Evolutionary conservation across 2,329 filamentous ascomycete species (phyloP).

Genomic region (Curvularia verruculosa): DNA sequence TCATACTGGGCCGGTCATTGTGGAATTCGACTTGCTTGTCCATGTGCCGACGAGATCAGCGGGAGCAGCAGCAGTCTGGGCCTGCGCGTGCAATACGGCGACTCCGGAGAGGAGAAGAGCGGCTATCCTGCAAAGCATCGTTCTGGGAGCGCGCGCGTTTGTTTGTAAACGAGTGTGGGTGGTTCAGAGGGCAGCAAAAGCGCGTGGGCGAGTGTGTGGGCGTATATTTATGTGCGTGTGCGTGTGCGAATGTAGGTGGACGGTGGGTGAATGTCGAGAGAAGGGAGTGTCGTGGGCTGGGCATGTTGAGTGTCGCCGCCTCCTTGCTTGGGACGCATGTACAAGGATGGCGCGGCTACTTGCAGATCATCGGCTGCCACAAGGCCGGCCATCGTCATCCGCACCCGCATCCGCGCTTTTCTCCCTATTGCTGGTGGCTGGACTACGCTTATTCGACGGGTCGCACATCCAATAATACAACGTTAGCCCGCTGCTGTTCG

Average conservation of each 20-base stretch:
- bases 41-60: slow-evolving; percentile 69
- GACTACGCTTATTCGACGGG: neutral
- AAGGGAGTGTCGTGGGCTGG: slow-evolving; percentile 16
- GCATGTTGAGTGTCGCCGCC: slow-evolving; percentile 21
- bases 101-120: slow-evolving; percentile 44
- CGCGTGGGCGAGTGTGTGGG: slow-evolving; percentile 22
- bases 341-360: slow-evolving; percentile 34
- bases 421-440: slow-evolving; percentile 4
- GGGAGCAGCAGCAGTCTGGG: slow-evolving; percentile 36
- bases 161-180: slow-evolving; percentile 18
- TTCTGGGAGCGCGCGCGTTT: slow-evolving; percentile 2
- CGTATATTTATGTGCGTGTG: slow-evolving; percentile 10
- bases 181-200: slow-evolving; percentile 7
- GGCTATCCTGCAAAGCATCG: slow-evolving; percentile 38
- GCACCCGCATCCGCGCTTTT: slow-evolving; percentile 18
- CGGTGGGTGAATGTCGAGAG: slow-evolving; percentile 19
- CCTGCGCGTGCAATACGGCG: slow-evolving; percentile 43
- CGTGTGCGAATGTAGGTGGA: neutral
- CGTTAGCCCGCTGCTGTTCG: neutral
- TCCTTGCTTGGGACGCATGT: slow-evolving; percentile 22
- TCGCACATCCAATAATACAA: neutral
- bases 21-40: slow-evolving; percentile 72
- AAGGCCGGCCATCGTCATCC: slow-evolving; percentile 22
- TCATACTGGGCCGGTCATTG: slow-evolving; percentile 70
- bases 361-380: slow-evolving; percentile 37